Percentiles rank a stretch among this genome's conserved stretches.
Evolutionary conservation across 768 basidiomycete species (phyloP).

Genomic region (Serpula lacrymans): DNA sequence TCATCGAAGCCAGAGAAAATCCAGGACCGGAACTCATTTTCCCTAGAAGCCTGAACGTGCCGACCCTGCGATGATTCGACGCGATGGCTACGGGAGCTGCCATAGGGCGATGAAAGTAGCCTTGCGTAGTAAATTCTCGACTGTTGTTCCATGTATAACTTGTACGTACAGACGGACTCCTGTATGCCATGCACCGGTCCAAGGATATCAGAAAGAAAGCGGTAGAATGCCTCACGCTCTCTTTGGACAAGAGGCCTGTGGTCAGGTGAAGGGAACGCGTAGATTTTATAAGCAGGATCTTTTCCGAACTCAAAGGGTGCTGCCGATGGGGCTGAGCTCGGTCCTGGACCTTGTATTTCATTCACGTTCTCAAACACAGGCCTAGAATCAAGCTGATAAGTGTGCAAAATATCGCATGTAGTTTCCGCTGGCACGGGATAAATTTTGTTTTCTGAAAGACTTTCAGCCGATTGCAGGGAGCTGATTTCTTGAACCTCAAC

Average conservation of each 20-base stretch:
- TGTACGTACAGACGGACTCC: slow-evolving; percentile 52
- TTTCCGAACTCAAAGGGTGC: too few species aligned
- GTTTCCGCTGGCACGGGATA: too few species aligned
- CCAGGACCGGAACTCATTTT: slow-evolving; percentile 29
- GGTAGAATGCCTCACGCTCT: slow-evolving; percentile 53
- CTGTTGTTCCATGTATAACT: slow-evolving; percentile 47
- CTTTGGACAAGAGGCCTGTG: slow-evolving; percentile 26
- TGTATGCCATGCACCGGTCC: slow-evolving; percentile 43
- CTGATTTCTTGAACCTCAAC: too few species aligned
- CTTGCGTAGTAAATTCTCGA: slow-evolving; percentile 46
- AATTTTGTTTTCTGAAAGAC: too few species aligned
- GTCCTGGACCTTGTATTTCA: too few species aligned
- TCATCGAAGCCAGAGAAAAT: slow-evolving; percentile 25
- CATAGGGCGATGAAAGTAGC: slow-evolving; percentile 22
- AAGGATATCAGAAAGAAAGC: slow-evolving; percentile 46
- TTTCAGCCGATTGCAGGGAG: too few species aligned
- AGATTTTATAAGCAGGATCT: too few species aligned
- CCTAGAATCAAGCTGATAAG: too few species aligned
- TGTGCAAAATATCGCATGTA: too few species aligned
- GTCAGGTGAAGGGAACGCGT: slow-evolving; percentile 4
- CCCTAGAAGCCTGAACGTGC: too few species aligned
- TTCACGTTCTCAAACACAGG: too few species aligned
- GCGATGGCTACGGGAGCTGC: slow-evolving; percentile 6
- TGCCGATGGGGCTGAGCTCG: too few species aligned
- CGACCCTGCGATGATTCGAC: slow-evolving; percentile 3